Conservation (phyloP, 495 filamentous ascomycete species). For the Hypoxylon perforatum region DNA sequence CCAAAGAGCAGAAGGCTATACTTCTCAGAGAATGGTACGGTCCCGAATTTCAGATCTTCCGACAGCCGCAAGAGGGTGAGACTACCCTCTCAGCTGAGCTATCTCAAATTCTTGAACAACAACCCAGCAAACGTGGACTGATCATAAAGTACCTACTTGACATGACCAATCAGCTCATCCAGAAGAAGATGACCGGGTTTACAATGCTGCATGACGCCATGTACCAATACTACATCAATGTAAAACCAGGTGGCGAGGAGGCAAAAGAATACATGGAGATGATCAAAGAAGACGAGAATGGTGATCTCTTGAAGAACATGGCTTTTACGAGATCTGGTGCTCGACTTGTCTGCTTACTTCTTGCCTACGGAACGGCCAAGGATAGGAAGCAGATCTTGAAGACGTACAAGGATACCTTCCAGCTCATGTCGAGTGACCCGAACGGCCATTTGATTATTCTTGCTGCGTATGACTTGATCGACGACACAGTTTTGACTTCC, state of each 20-base stretch:
- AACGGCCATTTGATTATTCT: constrained; percentile 85
- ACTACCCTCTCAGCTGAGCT: constrained; percentile 64
- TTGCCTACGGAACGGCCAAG: constrained; percentile 89
- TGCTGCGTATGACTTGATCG: constrained; percentile 86
- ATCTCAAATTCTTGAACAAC: constrained; percentile 73
- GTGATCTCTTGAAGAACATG: constrained; percentile 90
- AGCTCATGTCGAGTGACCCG: constrained; percentile 80
- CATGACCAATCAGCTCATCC: constrained; percentile 86
- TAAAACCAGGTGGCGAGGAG: constrained; percentile 78
- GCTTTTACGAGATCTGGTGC: constrained; percentile 93
- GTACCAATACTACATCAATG: constrained; percentile 92
- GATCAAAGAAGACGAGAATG: constrained; percentile 88
- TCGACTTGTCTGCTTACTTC: constrained; percentile 78
- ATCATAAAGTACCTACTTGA: constrained; percentile 87
- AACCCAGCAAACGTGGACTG: constrained; percentile 84
- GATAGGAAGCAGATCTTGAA: constrained; percentile 90
- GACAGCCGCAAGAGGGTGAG: constrained; percentile 62
- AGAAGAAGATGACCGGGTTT: constrained; percentile 96
- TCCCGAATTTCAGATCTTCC: constrained; percentile 88
- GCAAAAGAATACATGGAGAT: constrained; percentile 88
- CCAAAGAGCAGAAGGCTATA: constrained; percentile 80
- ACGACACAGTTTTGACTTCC: constrained; percentile 89
- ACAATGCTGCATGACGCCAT: constrained; percentile 97
- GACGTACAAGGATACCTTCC: constrained; percentile 85
- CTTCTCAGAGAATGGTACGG: constrained; percentile 97